phyloP scores from a whole-genome alignment of 192 early-diverging fungal species.

The Coemansia aciculifera region DNA sequence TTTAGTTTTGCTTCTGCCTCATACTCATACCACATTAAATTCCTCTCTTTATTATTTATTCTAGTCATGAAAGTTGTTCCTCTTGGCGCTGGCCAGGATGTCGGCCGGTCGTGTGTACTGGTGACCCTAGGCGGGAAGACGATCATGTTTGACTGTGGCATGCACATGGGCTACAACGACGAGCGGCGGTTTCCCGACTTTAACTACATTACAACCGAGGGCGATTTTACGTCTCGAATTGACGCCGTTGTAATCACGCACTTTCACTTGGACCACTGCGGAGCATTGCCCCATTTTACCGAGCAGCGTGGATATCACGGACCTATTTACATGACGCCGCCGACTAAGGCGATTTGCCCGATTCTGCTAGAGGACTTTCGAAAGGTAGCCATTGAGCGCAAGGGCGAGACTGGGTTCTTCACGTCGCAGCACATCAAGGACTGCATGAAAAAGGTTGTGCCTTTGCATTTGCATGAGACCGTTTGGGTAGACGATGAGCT shows the following conservation, averaged over 20 bases:
- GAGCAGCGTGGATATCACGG: slow-evolving; percentile 94
- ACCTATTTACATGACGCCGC: slow-evolving; percentile 97
- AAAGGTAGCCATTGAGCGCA: slow-evolving; percentile 85
- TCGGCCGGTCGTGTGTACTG: slow-evolving; percentile 81
- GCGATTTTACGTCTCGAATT: slow-evolving; percentile 76
- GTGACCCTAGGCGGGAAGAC: slow-evolving; percentile 76
- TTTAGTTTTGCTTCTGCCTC: neutral
- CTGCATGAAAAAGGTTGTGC: slow-evolving; percentile 93
- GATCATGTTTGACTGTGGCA: slow-evolving; percentile 92
- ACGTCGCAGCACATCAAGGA: slow-evolving; percentile 84
- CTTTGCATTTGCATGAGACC: slow-evolving; percentile 83
- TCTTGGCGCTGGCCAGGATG: slow-evolving; percentile 83
- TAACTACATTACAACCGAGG: slow-evolving; percentile 81
- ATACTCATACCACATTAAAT: neutral
- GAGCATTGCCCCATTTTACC: slow-evolving; percentile 93
- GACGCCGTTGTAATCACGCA: slow-evolving; percentile 95
- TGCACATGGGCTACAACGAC: slow-evolving; percentile 95
- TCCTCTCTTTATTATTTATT: slow-evolving; percentile 2
- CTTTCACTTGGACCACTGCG: slow-evolving; percentile 99
- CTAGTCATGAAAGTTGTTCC: slow-evolving; percentile 59
- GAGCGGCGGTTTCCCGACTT: slow-evolving; percentile 95
- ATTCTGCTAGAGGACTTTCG: slow-evolving; percentile 93
- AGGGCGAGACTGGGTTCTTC: slow-evolving; percentile 89
- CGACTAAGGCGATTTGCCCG: slow-evolving; percentile 94
- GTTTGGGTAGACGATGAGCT: slow-evolving; percentile 83